These are phyloP conservation scores for Oropetium thomaeum DNA, from an alignment of 176 grass and related monocot genomes.

Conservation along the genomic window DNA sequence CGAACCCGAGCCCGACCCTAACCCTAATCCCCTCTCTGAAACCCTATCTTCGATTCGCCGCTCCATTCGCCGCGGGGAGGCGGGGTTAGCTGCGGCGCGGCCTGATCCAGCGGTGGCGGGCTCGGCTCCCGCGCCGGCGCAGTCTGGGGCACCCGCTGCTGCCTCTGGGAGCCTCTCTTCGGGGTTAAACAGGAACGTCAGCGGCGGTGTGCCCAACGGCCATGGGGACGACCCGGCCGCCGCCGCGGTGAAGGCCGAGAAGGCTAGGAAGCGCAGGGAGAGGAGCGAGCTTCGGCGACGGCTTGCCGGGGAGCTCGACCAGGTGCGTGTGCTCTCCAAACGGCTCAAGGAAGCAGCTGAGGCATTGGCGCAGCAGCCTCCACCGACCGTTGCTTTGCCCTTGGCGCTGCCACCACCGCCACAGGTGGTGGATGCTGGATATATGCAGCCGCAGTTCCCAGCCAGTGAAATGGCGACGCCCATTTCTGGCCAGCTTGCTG, in stretches of 20 bases:
- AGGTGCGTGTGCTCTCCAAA: slow-evolving; percentile 65
- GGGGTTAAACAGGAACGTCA: slow-evolving; percentile 1
- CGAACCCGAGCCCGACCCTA: neutral
- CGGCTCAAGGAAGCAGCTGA: slow-evolving; percentile 48
- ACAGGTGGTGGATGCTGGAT: slow-evolving; percentile 30
- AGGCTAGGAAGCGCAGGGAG: slow-evolving; percentile 46
- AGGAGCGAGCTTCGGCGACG: slow-evolving; percentile 59
- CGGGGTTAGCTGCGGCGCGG: neutral
- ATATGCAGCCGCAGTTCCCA: slow-evolving; percentile 54
- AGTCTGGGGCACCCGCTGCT: neutral
- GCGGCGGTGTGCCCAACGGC: slow-evolving; percentile 37
- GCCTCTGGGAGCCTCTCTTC: slow-evolving; percentile 35
- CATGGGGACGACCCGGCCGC: neutral
- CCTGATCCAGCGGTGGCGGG: slow-evolving; percentile 10
- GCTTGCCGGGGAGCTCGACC: slow-evolving; percentile 63
- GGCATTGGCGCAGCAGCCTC: slow-evolving; percentile 25
- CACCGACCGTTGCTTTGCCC: neutral
- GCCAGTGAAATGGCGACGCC: slow-evolving; percentile 35
- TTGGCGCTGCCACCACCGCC: neutral
- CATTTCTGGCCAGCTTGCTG: neutral
- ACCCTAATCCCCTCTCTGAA: slow-evolving; percentile 39
- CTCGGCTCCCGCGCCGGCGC: neutral
- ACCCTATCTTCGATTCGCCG: slow-evolving; percentile 40
- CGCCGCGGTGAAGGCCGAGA: neutral
- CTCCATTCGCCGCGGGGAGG: slow-evolving; percentile 21